Base-by-base conservation (phyloP, 2,329 filamentous ascomycete species). In the Talaromyces amestolkiae region DNA sequence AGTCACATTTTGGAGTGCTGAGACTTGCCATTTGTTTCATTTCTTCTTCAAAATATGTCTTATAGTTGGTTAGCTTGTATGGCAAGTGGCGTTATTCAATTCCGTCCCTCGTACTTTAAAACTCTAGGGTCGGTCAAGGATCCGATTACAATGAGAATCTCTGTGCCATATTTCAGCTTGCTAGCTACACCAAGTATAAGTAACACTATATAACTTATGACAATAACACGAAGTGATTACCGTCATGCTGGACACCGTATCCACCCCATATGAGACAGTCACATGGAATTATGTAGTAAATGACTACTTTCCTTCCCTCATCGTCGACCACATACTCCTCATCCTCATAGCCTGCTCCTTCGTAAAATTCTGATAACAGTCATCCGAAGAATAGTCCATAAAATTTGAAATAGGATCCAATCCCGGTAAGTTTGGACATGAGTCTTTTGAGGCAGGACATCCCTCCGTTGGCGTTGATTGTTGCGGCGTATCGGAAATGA, bases 301-400 rank as follows among this genome's bases (percentile, higher is more conserved):
- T 13, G 58, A 8, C 58, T 54, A 78, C 67, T 78, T 77, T 3
- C 75, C 76, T 47, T 72, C 70, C 39, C 78, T 73, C 73, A 77
- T 76, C 69, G 80, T 76, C 41, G 70, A 73, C 81, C 82, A 87
- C 77, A 86, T 80, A 69, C 73, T 81, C 68, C 79, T 75, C 80
- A 87, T 86, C 61, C 85, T 74, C 65, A 76, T 72, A 22, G 79
- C 75, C 77, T 87, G 85, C 45, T 78, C 75, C 1, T 75, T 70
- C 7, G 84, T 85, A 68, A 87, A 87, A 1, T 73, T 77, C 68
- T 78, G 77, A 72, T 87, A 86, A 68, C 85, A 87, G 22, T 77
- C 79, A 77, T 87, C 85, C 8, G 77, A 81, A 4, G 80, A 82
- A 72, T 87, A 86, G 73, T 87, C 85, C 85, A 87, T 87, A 69